Base-by-base conservation (phyloP, 495 filamentous ascomycete genomes). In the Oleoguttula mirabilis region DNA sequence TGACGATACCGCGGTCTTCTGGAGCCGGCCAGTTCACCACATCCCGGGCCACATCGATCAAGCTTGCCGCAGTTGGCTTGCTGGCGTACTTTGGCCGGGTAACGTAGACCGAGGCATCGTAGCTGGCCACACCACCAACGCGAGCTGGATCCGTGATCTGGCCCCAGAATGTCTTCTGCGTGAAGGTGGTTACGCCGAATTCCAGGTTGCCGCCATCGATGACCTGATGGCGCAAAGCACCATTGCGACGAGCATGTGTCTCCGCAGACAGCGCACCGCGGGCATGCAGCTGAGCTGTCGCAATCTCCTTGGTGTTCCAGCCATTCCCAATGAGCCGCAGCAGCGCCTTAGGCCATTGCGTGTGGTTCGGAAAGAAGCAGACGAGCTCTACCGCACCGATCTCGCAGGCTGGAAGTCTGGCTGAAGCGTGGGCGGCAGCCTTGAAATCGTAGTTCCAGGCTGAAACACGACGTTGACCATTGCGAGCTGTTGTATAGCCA, bases 331-430 rank as follows among this genome's bases (percentile, higher is more conserved):
- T 7, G 21, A 42, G 32, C 4, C 45, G 45, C 1, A 42, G 6
- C 3, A 19, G 19, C 3, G 31, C 32, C 32, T 21, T 12, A 21
- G 45, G 45, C 38, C 19, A 28, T 17, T 27, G 28, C 10, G 31
- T 28, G 24, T 42, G 39, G 45, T 36, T 35, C 1, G 45, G 45
- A 23, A 48, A 42, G 21, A 35, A 32, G 14, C 10, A 27, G 23
- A 36, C 1, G 7, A 42, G 1, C 39, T 48, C 45, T 1, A 37
- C 32, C 11, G 31, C 39, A 11, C 44, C 22, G 10, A 40, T 40
- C 19, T 4, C 16, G 12, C 43, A 38, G 14, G 2, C 10, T 21
- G 32, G 32, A n/a, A 44, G 31, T 10, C 10, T 15, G 32, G 22
- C 41, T 7, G n/a, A 31, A 2, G 14, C 27, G 12, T 14, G 10